Evolutionary conservation across 2,329 filamentous ascomycete species (phyloP).

Genomic region (Aspergillus neotritici): DNA sequence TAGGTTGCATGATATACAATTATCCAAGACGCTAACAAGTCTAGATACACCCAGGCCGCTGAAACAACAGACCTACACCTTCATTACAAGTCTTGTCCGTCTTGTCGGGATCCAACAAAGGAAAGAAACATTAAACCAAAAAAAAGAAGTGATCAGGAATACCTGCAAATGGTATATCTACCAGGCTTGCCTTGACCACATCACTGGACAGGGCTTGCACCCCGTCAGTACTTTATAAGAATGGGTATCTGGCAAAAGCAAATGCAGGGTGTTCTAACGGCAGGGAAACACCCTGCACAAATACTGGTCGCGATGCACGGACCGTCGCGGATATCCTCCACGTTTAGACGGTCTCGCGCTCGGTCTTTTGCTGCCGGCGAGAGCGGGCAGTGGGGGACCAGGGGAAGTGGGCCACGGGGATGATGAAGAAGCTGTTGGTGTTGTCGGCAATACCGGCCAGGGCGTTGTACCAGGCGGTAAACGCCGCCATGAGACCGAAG

Average conservation of each 20-base stretch:
- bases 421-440: conserved; percentile 76
- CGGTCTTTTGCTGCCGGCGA: conserved; percentile 48
- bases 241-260: conserved; percentile 33
- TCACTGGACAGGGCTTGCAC: not conserved
- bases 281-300: not conserved
- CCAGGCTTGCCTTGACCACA: not conserved
- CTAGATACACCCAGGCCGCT: too few species aligned
- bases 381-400: conserved; percentile 77
- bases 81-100: too few species aligned
- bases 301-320: not conserved
- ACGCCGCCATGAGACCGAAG: conserved; percentile 75
- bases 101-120: not conserved
- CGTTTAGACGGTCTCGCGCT: conserved; percentile 37
- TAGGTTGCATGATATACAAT: too few species aligned
- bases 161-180: conserved; percentile 7
- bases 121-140: conserved; percentile 2
- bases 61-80: too few species aligned
- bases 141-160: conserved; percentile 4
- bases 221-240: conserved; percentile 17
- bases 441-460: conserved; percentile 72
- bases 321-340: not conserved
- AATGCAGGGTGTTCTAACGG: conserved; percentile 7
- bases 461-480: conserved; percentile 82
- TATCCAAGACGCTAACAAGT: too few species aligned
- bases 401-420: conserved; percentile 89